These are phyloP conservation scores for Ilyonectria destructans DNA, from an alignment of 2,329 filamentous ascomycete species.

Conservation along the genomic window DNA sequence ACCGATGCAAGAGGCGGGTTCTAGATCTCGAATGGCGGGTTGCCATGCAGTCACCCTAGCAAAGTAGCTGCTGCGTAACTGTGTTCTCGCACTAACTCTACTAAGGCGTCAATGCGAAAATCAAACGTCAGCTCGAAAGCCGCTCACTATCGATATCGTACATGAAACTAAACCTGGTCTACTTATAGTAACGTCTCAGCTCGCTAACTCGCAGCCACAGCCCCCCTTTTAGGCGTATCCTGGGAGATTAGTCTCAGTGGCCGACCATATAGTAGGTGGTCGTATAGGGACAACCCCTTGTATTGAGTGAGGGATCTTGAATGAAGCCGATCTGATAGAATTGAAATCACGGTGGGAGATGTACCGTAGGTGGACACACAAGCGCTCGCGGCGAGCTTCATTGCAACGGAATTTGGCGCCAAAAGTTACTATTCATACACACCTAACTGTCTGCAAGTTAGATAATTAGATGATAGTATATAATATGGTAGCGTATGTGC, in stretches of 20 bases:
- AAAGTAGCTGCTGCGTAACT: not conserved
- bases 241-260: not conserved
- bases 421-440: too few relatives aligned
- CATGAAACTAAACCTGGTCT: not conserved
- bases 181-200: not conserved
- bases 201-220: not conserved
- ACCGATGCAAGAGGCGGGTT: not conserved
- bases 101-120: not conserved
- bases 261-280: not conserved
- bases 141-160: not conserved
- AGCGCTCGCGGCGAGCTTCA: too few relatives aligned
- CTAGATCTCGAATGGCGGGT: not conserved
- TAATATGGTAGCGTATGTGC: too few relatives aligned
- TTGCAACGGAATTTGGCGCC: too few relatives aligned
- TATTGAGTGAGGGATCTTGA: not conserved
- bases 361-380: too few relatives aligned
- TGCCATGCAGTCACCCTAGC: not conserved
- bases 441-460: too few relatives aligned
- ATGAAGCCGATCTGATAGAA: too few relatives aligned
- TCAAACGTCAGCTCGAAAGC: not conserved
- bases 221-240: not conserved
- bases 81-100: not conserved
- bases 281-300: not conserved
- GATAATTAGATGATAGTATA: too few relatives aligned
- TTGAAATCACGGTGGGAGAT: too few relatives aligned